Evolutionary conservation across 352 stramenopile genomes (phyloP).

Genomic region (Pythium dissimile): DNA sequence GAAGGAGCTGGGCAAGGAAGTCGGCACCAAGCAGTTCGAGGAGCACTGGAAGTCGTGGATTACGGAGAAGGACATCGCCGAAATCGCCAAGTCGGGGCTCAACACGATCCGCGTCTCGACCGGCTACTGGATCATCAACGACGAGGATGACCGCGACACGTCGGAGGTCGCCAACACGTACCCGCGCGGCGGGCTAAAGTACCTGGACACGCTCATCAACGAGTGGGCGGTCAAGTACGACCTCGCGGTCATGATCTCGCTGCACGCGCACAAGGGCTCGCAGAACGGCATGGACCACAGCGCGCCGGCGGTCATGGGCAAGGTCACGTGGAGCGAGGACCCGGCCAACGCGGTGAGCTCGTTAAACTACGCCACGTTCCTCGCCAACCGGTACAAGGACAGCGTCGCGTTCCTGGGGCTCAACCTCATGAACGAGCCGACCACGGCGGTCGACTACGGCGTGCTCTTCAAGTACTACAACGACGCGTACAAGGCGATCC

Average conservation of each 20-base stretch:
- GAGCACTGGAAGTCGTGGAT: slow-evolving; percentile 53
- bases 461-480: slow-evolving; percentile 49
- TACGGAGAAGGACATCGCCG: slow-evolving; percentile 56
- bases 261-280: slow-evolving; percentile 69
- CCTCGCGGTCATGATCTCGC: slow-evolving; percentile 68
- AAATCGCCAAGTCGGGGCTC: slow-evolving; percentile 54
- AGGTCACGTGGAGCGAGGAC: slow-evolving; percentile 34
- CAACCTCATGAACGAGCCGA: slow-evolving; percentile 76
- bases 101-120: slow-evolving; percentile 78
- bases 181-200: slow-evolving; percentile 37
- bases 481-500: slow-evolving; percentile 46
- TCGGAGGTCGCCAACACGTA: slow-evolving; percentile 35
- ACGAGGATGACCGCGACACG: slow-evolving; percentile 20
- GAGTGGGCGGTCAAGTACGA: slow-evolving; percentile 63
- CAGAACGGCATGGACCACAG: slow-evolving; percentile 81
- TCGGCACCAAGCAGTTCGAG: slow-evolving; percentile 50
- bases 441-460: slow-evolving; percentile 34
- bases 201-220: slow-evolving; percentile 79
- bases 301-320: slow-evolving; percentile 27
- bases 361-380: slow-evolving; percentile 42
- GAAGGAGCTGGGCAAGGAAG: slow-evolving; percentile 33
- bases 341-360: slow-evolving; percentile 58
- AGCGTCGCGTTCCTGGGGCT: slow-evolving; percentile 55
- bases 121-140: slow-evolving; percentile 73
- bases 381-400: slow-evolving; percentile 44